phyloP scores from a whole-genome alignment of 2,329 filamentous ascomycete genomes.

The Fusarium scirpi region DNA sequence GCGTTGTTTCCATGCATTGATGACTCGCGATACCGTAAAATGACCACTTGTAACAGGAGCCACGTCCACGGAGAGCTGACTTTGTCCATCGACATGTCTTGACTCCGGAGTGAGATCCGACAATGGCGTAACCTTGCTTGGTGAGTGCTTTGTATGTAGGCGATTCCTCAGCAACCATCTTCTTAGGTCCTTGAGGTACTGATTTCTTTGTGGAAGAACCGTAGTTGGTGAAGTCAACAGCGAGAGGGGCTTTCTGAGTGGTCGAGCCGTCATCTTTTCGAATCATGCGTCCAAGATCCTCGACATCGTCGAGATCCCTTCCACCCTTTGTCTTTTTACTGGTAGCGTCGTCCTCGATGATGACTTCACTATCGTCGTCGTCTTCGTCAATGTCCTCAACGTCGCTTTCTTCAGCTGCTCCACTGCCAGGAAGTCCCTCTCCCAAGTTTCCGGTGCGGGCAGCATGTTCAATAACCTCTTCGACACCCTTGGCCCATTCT shows the following conservation, averaged over 20 bases:
- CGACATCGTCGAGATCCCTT: slow-evolving; percentile 77
- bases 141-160: slow-evolving; percentile 90
- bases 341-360: slow-evolving; percentile 55
- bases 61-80: slow-evolving; percentile 90
- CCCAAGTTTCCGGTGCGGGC: slow-evolving; percentile 70
- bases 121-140: slow-evolving; percentile 96
- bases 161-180: slow-evolving; percentile 94
- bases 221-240: slow-evolving; percentile 88
- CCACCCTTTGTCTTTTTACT: slow-evolving; percentile 55
- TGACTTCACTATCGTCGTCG: slow-evolving; percentile 66
- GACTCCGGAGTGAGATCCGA: slow-evolving; percentile 94
- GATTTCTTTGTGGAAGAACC: slow-evolving; percentile 62
- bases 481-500: slow-evolving; percentile 83
- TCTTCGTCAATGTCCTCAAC: slow-evolving; percentile 75
- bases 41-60: slow-evolving; percentile 97
- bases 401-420: slow-evolving; percentile 86
- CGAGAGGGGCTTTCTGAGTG: slow-evolving; percentile 64
- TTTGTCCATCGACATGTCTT: slow-evolving; percentile 99
- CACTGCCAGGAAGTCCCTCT: slow-evolving; percentile 80
- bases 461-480: slow-evolving; percentile 75
- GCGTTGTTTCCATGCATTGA: slow-evolving; percentile 98
- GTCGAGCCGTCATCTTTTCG: slow-evolving; percentile 55
- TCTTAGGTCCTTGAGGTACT: slow-evolving; percentile 70
- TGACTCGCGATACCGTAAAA: slow-evolving; percentile 98
- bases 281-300: slow-evolving; percentile 81